Base-by-base conservation (phyloP, 192 early-diverging fungal genomes). In the Coemansia sp. region DNA sequence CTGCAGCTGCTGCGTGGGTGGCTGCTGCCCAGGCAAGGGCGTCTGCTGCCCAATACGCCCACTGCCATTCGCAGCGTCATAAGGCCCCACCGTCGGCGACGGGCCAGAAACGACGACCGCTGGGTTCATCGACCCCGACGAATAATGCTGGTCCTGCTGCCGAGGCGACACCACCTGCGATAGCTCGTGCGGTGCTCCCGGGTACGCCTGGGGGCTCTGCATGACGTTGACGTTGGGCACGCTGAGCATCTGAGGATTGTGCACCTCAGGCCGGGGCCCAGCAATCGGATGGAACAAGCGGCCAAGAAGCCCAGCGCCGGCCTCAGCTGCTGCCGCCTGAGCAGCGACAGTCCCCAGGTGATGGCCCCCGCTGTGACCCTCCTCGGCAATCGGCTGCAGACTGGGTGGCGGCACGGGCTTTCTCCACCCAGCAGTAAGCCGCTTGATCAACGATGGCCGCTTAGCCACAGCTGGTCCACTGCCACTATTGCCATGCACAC, bases 381-480 rank as follows among this genome's bases (percentile, higher is more conserved):
- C 72, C 18, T 79, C 76, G 1, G 64, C 12, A 18, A 80, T 80
- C 1, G 77, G 69, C 18, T 74, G 55, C 43, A 74, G 22, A 3
- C 35, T 47, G 0, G 62, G 63, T 40, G 20, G 59, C 4, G 61
- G 44, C 24, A 32, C 62, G 29, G 77, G 70, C n/a, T 73, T 71
- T 38, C 80, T 71, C 80, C 80, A 82, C 5, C 80, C 80, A 7
- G 68, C 58, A 0, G 80, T 82, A 35, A 82, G 62, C 2, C 80
- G 75, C 75, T 74, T 70, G 16, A 82, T 44, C 65, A 82, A 45
- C 58, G 80, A 82, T 24, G 80, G 80, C 16, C 75, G 64, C 44
- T 74, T 73, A 2, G 32, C 9, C 40, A 63, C 18, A 9, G 30
- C 66, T 4, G 22, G 20, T 16, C 12, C 37, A 3, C 35, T 34